Percentiles rank a stretch among this genome's conserved stretches.
phyloP scores from a whole-genome alignment of 345 rosid species.

The Populus deltoides region DNA sequence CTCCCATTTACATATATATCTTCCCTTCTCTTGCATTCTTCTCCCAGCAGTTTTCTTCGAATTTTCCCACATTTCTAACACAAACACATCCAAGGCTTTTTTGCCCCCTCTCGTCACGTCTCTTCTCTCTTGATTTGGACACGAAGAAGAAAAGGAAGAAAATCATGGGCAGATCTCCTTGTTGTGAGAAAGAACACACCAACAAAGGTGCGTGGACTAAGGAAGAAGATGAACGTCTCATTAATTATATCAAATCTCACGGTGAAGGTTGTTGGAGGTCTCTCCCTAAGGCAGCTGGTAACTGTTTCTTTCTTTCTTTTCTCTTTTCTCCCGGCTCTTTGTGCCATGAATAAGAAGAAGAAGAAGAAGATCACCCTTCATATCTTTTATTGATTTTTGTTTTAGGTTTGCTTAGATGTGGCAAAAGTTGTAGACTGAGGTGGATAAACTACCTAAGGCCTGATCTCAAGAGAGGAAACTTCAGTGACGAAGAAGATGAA shows the following conservation, averaged over 20 bases:
- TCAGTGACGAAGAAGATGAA: conserved; percentile 72
- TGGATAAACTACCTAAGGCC: conserved; percentile 75
- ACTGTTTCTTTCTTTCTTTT: too few species aligned
- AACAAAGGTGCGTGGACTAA: conserved; percentile 64
- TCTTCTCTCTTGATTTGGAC: not conserved
- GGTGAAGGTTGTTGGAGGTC: conserved; percentile 63
- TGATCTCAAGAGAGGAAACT: conserved; percentile 86
- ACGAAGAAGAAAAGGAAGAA: not conserved
- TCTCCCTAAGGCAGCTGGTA: conserved; percentile 60
- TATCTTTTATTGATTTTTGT: not conserved
- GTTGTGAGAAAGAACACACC: conserved; percentile 62
- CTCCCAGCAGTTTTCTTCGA: conserved; percentile 1
- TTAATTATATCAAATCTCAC: conserved; percentile 41
- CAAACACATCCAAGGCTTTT: not conserved
- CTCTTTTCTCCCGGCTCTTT: not conserved
- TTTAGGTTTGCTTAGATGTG: conserved; percentile 58
- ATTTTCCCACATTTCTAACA: not conserved
- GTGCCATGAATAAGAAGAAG: not conserved
- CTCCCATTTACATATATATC: conserved; percentile 4
- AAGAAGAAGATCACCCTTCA: not conserved
- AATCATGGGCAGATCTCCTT: conserved; percentile 51
- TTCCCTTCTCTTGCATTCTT: conserved; percentile 12
- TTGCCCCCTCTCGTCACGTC: not conserved
- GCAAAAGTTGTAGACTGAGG: conserved; percentile 78
- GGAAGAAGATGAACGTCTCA: conserved; percentile 53